These are phyloP conservation scores for Panellus pusillus DNA, from an alignment of 768 basidiomycete genomes.

Conservation along the genomic window DNA sequence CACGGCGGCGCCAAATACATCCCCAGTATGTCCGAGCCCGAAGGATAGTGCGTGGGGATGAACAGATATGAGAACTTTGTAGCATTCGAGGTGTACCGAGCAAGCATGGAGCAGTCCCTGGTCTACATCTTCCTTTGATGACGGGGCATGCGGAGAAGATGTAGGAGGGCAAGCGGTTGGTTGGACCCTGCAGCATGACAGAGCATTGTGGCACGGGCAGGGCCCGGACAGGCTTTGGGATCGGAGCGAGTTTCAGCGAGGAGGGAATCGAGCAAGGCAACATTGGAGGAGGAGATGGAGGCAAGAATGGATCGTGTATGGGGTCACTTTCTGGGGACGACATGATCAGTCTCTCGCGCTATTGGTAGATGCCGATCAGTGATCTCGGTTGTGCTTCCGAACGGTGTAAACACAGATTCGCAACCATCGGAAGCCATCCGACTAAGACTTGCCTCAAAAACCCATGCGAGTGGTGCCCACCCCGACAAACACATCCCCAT, in stretches of 20 bases:
- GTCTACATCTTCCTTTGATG: not conserved
- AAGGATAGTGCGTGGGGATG: conserved; percentile 10
- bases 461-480: too few relatives aligned
- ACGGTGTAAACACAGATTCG: too few relatives aligned
- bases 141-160: not conserved
- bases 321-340: too few relatives aligned
- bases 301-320: too few relatives aligned
- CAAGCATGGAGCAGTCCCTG: not conserved
- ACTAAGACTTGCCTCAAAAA: too few relatives aligned
- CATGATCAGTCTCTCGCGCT: too few relatives aligned
- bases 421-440: too few relatives aligned
- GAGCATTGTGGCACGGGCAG: not conserved
- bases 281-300: not conserved
- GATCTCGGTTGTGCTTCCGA: too few relatives aligned
- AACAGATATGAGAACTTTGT: conserved; percentile 4
- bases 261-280: not conserved
- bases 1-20: conserved; percentile 1
- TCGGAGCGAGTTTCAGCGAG: not conserved
- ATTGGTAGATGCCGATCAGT: too few relatives aligned
- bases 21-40: conserved; percentile 6
- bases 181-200: not conserved
- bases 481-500: too few relatives aligned
- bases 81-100: not conserved
- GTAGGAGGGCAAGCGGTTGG: not conserved
- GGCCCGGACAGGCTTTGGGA: not conserved